Percentiles rank a stretch among this genome's conserved stretches.
phyloP scores from a whole-genome alignment of 352 stramenopile genomes.

The Globisporangium takayamanum region DNA sequence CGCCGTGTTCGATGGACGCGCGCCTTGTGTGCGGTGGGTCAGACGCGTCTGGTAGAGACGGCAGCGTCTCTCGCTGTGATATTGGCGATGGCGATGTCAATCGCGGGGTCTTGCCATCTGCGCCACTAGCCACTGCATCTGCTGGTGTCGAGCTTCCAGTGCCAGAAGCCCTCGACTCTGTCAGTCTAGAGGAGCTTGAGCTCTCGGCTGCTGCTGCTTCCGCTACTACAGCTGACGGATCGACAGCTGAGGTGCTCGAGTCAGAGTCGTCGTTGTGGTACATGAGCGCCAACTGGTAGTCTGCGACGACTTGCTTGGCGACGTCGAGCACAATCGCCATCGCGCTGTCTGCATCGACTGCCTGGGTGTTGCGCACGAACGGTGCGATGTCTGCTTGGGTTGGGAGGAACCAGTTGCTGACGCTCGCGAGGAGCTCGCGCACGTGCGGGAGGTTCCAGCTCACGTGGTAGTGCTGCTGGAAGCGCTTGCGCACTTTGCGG shows the following conservation, averaged over 20 bases:
- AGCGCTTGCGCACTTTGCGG: constrained; percentile 40
- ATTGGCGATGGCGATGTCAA: background rate
- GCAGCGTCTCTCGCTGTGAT: background rate
- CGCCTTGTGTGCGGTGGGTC: background rate
- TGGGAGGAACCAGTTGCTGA: constrained; percentile 64
- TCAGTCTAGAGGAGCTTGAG: background rate
- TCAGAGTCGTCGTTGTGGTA: background rate
- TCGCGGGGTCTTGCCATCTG: too few species aligned
- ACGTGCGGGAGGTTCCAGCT: constrained; percentile 63
- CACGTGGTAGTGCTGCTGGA: constrained; percentile 66
- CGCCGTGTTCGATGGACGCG: constrained; percentile 30
- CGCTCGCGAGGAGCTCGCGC: constrained; percentile 45
- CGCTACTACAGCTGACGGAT: too few species aligned
- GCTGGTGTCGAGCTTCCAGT: background rate
- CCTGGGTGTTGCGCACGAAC: constrained; percentile 31
- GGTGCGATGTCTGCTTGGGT: constrained; percentile 53
- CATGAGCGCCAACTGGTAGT: constrained; percentile 58
- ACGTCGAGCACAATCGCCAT: constrained; percentile 31
- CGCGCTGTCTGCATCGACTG: constrained; percentile 16
- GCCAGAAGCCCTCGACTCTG: background rate
- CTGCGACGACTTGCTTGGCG: constrained; percentile 28
- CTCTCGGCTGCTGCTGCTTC: background rate
- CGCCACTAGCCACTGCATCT: background rate
- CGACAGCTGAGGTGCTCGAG: too few species aligned
- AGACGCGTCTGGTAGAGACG: too few species aligned